Evolutionary conservation across 805 yeast genomes (phyloP).

Genomic region (Saccharomyces paradoxus): DNA sequence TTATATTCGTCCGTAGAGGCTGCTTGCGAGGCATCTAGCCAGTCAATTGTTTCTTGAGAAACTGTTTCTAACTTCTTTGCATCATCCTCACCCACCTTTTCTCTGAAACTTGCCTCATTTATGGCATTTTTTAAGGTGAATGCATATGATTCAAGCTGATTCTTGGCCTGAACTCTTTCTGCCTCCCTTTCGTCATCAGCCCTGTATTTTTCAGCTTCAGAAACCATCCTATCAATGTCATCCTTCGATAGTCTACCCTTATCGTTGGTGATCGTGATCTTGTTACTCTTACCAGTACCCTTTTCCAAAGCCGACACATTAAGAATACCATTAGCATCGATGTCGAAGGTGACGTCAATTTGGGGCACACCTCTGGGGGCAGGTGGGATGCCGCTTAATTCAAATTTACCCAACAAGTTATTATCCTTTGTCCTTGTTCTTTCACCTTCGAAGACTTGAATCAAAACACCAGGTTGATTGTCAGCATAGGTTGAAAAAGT

Average conservation of each 20-base stretch:
- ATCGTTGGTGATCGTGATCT: conserved; percentile 95
- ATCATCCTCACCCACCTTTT: conserved; percentile 64
- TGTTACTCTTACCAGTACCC: conserved; percentile 94
- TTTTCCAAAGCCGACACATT: conserved; percentile 93
- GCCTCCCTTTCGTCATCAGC: conserved; percentile 94
- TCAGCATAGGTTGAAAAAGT: conserved; percentile 93
- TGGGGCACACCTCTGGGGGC: conserved; percentile 98
- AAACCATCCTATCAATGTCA: conserved; percentile 93
- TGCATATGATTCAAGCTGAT: conserved; percentile 88
- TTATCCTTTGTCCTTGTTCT: conserved; percentile 91
- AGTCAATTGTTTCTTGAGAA: conserved; percentile 71
- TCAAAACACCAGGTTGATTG: conserved; percentile 96
- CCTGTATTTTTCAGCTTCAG: conserved; percentile 94
- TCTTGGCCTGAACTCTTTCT: conserved; percentile 81
- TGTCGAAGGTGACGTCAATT: conserved; percentile 91
- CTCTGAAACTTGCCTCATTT: conserved; percentile 63
- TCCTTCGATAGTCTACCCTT: conserved; percentile 96
- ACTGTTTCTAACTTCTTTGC: conserved; percentile 61
- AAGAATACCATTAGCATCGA: conserved; percentile 94
- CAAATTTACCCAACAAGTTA: conserved; percentile 93
- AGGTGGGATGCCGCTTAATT: conserved; percentile 90
- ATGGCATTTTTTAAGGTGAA: conserved; percentile 82
- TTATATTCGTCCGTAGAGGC: conserved; percentile 85
- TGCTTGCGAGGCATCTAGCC: conserved; percentile 89
- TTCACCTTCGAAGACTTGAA: conserved; percentile 96